Base-by-base conservation (phyloP, 2,329 filamentous ascomycete genomes). In the Chalaropsis ovoidea region DNA sequence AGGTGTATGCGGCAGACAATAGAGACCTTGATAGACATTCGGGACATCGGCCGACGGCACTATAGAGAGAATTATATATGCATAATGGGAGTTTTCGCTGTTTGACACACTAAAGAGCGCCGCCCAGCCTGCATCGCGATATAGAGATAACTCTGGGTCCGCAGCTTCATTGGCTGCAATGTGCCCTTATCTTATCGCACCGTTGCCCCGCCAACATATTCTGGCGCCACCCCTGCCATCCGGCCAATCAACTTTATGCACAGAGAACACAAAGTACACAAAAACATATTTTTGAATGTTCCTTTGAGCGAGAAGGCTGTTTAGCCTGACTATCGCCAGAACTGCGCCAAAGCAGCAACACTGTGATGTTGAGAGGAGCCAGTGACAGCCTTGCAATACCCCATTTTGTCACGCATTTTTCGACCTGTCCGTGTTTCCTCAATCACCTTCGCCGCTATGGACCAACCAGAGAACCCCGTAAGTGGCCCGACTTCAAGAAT, bases 401-500 rank as follows among this genome's bases (percentile, higher is more conserved):
- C 27, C 17, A n/a, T 31, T n/a, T 35, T n/a, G 52, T n/a, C 13
- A 35, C 27, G 22, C 22, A 4, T 13, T 35, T 56, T 17, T 19
- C 13, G 3, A 22, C 24, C 8, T 5, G 17, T 13, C 10, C 31
- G 19, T 27, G 5, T n/a, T 47, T 17, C 19, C 41, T 27, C 43
- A 11, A 27, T 5, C 31, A 42, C 31, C 62, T 7, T 35, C n/a
- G 24, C 43, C 22, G 56, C 4, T 10, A 65, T 65, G 64, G 64
- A 62, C 11, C 64, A 62, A 54, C 24, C 35, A 62, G 64, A 65
- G 22, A 62, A 65, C 35, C 42, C 42, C 15, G 64, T 65, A 42
- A 62, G 64, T 62, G n/a, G 15, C 52, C 22, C 27, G 17, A 56
- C 52, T 31, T 31, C 24, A 56, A 17, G 22, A 56, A 56, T 35